Percentiles rank a stretch among this genome's conserved stretches.
Conservation (phyloP, 495 filamentous ascomycete genomes). For the Penicillium pulvis region DNA sequence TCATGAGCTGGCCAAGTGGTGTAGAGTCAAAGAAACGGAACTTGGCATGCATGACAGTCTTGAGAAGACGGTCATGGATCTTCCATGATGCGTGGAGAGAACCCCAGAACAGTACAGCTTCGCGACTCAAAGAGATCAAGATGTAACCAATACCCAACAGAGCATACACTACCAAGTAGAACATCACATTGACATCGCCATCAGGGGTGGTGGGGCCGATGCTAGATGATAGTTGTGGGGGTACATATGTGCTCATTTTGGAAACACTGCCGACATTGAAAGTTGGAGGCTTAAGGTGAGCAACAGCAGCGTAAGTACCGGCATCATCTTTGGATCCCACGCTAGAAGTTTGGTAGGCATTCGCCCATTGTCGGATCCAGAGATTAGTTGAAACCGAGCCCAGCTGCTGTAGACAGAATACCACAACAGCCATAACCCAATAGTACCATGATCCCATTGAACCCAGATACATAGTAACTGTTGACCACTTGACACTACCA, state of each 20-base stretch:
- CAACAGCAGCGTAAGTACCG: conserved; percentile 43
- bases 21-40: conserved; percentile 99
- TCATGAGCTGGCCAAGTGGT: conserved; percentile 95
- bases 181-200: conserved; percentile 70
- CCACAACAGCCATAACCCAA: conserved; percentile 72
- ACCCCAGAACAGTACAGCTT: conserved; percentile 88
- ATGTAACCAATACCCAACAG: conserved; percentile 75
- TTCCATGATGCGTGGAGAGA: conserved; percentile 85
- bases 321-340: conserved; percentile 24
- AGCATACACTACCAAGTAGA: conserved; percentile 85
- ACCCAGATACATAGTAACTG: conserved; percentile 78
- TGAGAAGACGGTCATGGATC: conserved; percentile 79
- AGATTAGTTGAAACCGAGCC: conserved; percentile 82
- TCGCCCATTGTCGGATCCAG: conserved; percentile 93
- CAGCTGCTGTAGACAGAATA: conserved; percentile 81
- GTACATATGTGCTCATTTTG: conserved; percentile 32
- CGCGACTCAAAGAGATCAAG: conserved; percentile 71
- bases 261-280: conserved; percentile 46
- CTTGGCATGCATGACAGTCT: conserved; percentile 79
- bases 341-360: conserved; percentile 52
- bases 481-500: conserved; percentile 83
- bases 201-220: conserved; percentile 14
- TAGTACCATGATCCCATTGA: conserved; percentile 96
- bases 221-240: conserved; percentile 29
- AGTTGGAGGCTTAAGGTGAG: conserved; percentile 43